A percentile compares a stretch with the other conserved stretches of the same genome.
These are phyloP conservation scores for Parascedosporium putredinis DNA, from an alignment of 2,329 filamentous ascomycete species.

Conservation along the genomic window DNA sequence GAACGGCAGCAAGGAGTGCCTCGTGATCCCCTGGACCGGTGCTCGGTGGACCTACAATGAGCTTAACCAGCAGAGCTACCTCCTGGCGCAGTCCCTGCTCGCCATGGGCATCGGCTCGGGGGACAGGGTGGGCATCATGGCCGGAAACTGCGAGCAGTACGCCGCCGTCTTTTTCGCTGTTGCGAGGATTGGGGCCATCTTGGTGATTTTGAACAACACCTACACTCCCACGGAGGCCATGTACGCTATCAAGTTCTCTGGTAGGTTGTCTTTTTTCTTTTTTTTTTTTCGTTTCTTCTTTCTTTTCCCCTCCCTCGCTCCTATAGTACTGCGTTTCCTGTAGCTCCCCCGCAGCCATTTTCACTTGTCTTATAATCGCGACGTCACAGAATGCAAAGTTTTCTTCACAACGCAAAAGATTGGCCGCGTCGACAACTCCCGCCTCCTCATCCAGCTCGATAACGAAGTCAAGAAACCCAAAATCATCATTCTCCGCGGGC, in stretches of 20 bases:
- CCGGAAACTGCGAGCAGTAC: conserved; percentile 74
- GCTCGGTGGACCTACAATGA: conserved; percentile 63
- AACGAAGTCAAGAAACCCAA: conserved; percentile 33
- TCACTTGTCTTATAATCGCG: too few species aligned
- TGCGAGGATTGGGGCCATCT: conserved; percentile 53
- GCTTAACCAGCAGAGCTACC: conserved; percentile 50
- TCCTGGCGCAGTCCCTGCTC: conserved; percentile 54
- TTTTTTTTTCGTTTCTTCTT: too few species aligned
- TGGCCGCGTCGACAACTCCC: conserved; percentile 52
- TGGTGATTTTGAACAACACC: conserved; percentile 75
- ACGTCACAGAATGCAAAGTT: conserved; percentile 63
- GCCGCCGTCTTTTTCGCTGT: conserved; percentile 64
- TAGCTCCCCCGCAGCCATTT: too few species aligned
- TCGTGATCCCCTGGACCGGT: conserved; percentile 68
- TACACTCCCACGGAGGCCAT: conserved; percentile 65
- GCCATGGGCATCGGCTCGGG: conserved; percentile 56
- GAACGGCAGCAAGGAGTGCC: conserved; percentile 54
- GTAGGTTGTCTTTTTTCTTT: conserved; percentile 31
- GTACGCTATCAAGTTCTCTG: conserved; percentile 60
- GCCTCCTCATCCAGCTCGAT: conserved; percentile 44
- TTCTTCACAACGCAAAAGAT: conserved; percentile 64
- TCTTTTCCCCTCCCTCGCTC: too few species aligned
- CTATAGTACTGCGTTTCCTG: too few species aligned
- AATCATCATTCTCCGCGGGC: conserved; percentile 51
- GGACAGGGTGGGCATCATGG: conserved; percentile 66